Conservation (phyloP, 345 rosid species). For the Citrus mangshanensis region DNA sequence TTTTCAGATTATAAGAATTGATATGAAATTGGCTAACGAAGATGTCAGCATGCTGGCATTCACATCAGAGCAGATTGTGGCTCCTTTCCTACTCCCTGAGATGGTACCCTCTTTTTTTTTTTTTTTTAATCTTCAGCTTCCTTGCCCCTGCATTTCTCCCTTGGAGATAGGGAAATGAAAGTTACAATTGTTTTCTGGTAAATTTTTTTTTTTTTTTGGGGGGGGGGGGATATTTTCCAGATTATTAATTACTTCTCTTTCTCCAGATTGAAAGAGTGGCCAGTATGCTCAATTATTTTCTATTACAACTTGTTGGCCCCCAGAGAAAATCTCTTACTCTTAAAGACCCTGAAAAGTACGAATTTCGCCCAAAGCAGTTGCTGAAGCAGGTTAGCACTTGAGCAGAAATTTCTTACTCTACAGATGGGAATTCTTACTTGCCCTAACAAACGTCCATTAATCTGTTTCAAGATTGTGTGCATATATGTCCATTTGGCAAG, state of each 20-base stretch:
- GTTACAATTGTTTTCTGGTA: not conserved
- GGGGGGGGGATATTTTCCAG: not conserved
- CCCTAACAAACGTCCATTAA: slow-evolving; percentile 6
- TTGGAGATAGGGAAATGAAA: not conserved
- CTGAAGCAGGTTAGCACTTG: slow-evolving; percentile 74
- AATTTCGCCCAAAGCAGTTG: slow-evolving; percentile 90
- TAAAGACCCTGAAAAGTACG: slow-evolving; percentile 96
- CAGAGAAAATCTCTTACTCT: slow-evolving; percentile 86
- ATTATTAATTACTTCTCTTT: slow-evolving; percentile 11
- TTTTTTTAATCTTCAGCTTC: not conserved
- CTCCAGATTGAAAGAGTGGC: slow-evolving; percentile 94
- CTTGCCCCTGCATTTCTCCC: not conserved
- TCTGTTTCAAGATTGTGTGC: slow-evolving; percentile 72
- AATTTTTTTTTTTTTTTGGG: not conserved
- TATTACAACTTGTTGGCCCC: slow-evolving; percentile 96
- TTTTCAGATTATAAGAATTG: slow-evolving; percentile 81
- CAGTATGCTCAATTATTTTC: slow-evolving; percentile 92
- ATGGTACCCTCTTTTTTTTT: slow-evolving; percentile 49
- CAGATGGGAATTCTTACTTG: not conserved
- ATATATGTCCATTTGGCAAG: slow-evolving; percentile 88
- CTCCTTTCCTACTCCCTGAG: slow-evolving; percentile 98
- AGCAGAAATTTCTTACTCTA: not conserved
- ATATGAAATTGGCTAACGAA: slow-evolving; percentile 98
- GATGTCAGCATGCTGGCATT: slow-evolving; percentile 93
- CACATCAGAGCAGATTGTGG: slow-evolving; percentile 92